Evolutionary conservation across 129 eudicot genomes (phyloP).

Genomic region (Calendula officinalis): DNA sequence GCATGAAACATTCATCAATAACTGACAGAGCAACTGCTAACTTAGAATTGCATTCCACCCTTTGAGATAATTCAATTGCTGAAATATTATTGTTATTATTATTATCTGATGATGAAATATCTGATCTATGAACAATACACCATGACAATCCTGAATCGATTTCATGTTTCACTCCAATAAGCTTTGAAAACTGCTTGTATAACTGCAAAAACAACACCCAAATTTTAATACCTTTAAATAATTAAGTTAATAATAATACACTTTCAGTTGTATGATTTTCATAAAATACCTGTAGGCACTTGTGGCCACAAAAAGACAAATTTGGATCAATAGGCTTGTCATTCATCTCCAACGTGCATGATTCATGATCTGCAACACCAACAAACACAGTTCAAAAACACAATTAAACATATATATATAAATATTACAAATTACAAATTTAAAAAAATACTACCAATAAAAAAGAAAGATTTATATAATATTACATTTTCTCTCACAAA

Average conservation of each 20-base stretch:
- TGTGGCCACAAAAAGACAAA: conserved; percentile 51
- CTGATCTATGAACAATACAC: conserved; percentile 73
- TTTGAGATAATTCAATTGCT: conserved; percentile 53
- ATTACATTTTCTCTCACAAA: conserved; percentile 81
- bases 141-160: conserved; percentile 81
- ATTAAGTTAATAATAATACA: not conserved
- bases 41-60: conserved; percentile 94
- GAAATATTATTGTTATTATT: conserved; percentile 32
- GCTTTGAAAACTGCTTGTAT: conserved; percentile 62
- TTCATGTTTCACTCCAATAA: conserved; percentile 82
- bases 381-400: conserved; percentile 10
- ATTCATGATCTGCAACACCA: conserved; percentile 55
- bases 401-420: not conserved
- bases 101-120: conserved; percentile 28
- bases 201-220: conserved; percentile 45
- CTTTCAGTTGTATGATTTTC: conserved; percentile 1
- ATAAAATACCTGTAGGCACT: conserved; percentile 65
- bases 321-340: conserved; percentile 32
- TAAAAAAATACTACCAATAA: not conserved
- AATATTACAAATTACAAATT: conserved; percentile 9
- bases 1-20: conserved; percentile 92
- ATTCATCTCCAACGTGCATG: conserved; percentile 49
- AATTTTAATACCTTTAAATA: not conserved
- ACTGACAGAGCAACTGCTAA: conserved; percentile 86
- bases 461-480: not conserved